Base-by-base conservation (phyloP, 495 filamentous ascomycete genomes). In the Hypoxylon fragiforme region DNA sequence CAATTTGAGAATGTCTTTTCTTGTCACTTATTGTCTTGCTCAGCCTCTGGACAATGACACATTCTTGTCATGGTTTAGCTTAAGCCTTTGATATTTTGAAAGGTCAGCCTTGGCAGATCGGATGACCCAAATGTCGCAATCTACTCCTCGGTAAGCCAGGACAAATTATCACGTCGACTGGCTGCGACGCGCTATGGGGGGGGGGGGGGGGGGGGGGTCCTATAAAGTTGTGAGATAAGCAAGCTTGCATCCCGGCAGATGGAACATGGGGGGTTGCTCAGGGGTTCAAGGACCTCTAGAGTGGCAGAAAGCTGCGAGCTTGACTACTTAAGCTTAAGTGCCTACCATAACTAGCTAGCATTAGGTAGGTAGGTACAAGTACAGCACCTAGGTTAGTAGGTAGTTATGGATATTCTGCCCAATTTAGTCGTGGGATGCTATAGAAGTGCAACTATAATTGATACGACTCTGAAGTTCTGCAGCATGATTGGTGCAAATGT, bases 41-140 rank as follows among this genome's bases (percentile, higher is more conserved):
- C 30, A 44, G 48, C 36, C 39, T 57, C 47, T 56, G 34, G 44
- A 53, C 28, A 37, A 61, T 61, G 42, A 42, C 64, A 66, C 64
- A 66, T 66, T 66, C 64, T 66, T 54, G 44, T 66, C 64, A 54
- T 38, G 60, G 64, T 48, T 41, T 66, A 66, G 61, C 50, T 61
- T 26, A 45, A 44, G 13, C 39, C 21, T 44, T 38, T 50, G 58
- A 43, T 48, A 44, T 22, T 39, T 36, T 55, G 21, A 15, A 36
- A 44, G 32, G 58, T 50, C 52, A 46, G 54, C 45, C 60, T 63
- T 59, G 60, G 60, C 54, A 41, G 49, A 51, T 58, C 44, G 49
- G 49, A 48, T 59, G 53, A 59, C 59, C 54, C 50, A 37, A 42
- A 54, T 54, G 40, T 63, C 50, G 60, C 54, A 63, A 58, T 54